These are phyloP conservation scores for Fagopyrum homotropicum DNA, from an alignment of 148 eudicot genomes.

Conservation along the genomic window DNA sequence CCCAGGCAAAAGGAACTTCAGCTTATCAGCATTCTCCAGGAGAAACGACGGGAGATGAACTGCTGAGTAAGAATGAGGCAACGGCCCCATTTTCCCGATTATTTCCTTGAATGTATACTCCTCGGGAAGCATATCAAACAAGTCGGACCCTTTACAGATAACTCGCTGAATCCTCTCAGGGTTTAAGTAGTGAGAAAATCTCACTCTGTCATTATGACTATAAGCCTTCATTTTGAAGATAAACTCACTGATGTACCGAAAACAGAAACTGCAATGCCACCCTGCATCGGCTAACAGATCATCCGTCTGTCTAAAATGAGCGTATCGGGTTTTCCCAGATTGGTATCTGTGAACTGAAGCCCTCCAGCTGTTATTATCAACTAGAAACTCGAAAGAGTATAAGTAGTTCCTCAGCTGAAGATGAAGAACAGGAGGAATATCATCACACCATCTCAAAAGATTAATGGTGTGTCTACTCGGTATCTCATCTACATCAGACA, in stretches of 20 bases:
- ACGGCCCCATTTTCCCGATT: constrained; percentile 15
- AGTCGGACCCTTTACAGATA: constrained; percentile 12
- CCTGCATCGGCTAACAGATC: constrained; percentile 14
- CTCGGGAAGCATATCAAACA: constrained; percentile 16
- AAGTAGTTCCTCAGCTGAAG: constrained; percentile 18
- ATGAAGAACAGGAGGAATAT: constrained; percentile 16
- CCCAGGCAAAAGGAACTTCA: constrained; percentile 14
- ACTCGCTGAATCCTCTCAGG: constrained; percentile 15
- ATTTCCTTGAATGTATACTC: constrained; percentile 14
- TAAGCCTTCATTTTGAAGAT: constrained; percentile 17
- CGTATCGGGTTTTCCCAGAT: constrained; percentile 14
- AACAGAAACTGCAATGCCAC: constrained; percentile 19
- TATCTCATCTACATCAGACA: constrained; percentile 22
- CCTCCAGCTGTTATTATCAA: constrained; percentile 20
- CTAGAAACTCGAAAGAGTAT: constrained; percentile 18
- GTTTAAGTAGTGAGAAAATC: constrained; percentile 14
- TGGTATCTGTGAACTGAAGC: constrained; percentile 21
- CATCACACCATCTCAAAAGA: constrained; percentile 18
- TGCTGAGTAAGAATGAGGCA: constrained; percentile 16
- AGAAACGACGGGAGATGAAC: constrained; percentile 14
- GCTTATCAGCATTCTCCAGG: constrained; percentile 10
- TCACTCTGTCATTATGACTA: constrained; percentile 15
- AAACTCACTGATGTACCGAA: constrained; percentile 13
- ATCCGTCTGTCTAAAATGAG: constrained; percentile 15
- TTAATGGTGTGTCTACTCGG: constrained; percentile 19